phyloP scores from a whole-genome alignment of 2,329 filamentous ascomycete species.

The Penicillium oxalicum region DNA sequence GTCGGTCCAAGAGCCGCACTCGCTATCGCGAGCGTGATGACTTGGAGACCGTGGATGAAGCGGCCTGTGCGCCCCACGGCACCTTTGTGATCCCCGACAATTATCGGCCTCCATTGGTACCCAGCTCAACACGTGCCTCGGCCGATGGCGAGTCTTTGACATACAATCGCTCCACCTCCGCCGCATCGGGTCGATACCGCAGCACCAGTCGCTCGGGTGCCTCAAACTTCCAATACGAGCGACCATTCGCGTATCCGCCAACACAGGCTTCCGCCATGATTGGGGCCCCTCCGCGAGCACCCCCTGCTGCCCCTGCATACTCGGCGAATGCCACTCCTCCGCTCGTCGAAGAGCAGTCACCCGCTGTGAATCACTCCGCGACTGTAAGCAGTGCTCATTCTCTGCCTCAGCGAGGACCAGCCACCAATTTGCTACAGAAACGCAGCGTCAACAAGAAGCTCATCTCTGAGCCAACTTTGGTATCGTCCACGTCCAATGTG shows the following conservation, averaged over 20 bases:
- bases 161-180: constrained; percentile 36
- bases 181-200: constrained; percentile 35
- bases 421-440: constrained; percentile 42
- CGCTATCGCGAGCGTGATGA: constrained; percentile 52
- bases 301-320: constrained; percentile 42
- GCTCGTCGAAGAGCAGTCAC: constrained; percentile 42
- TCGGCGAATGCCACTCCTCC: constrained; percentile 51
- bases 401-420: constrained; percentile 26
- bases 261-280: constrained; percentile 30
- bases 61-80: constrained; percentile 29
- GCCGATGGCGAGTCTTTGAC: constrained; percentile 26
- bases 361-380: constrained; percentile 24
- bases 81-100: constrained; percentile 23
- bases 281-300: constrained; percentile 38
- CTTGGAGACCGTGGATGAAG: constrained; percentile 47
- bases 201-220: constrained; percentile 35
- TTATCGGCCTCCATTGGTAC: constrained; percentile 24
- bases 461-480: constrained; percentile 55
- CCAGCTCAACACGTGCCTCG: constrained; percentile 36
- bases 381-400: constrained; percentile 15
- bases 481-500: constrained; percentile 51
- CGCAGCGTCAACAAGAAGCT: constrained; percentile 54
- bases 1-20: constrained; percentile 50
- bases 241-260: constrained; percentile 26
- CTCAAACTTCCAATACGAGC: constrained; percentile 31